Base-by-base conservation (phyloP, 768 basidiomycete species). In the Mrakia blollopis region DNA sequence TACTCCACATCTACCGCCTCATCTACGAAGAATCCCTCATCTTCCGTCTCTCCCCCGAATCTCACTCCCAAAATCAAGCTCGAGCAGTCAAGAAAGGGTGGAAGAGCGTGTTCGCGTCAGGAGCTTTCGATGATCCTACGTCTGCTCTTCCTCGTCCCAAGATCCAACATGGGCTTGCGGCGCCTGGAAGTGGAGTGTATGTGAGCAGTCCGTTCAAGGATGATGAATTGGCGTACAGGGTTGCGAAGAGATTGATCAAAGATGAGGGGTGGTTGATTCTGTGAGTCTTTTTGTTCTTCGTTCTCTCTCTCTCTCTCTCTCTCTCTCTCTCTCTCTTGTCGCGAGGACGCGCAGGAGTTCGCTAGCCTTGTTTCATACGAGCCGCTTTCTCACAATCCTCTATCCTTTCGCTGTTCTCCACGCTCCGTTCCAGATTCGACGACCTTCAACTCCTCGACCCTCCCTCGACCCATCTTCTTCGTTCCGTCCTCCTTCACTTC, bases 181-280 rank as follows among this genome's bases (percentile, higher is more conserved):
- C 35, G 10, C 23, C 25, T 21, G 47, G 47, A 18, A 21, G 47
- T 18, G 47, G 47, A 21, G 47, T 21, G 18, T 50, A 50, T 18
- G 57, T 28, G 37, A n/a, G 32, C n/a, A 35, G 37, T 68, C 65
- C 50, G 76, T 41, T 44, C 14, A 61, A 61, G 54, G 76, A 77
- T n/a, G 76, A 77, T 25, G 76, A 77, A 65, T 32, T 77, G 21
- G 60, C 65, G 32, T 77, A 73, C 63, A 47, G 62, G 54, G 76
- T 77, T 8, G 76, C 76, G 8, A 77, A 77, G 72, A 39, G 63
- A 44, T 50, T 77, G 21, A 68, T 77, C 28, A 41, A n/a, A 2
- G 63, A 73, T 5, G 76, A 77, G 28, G 76, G 76, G n/a, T 68
- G 72, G 72, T 37, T 77, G 30, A 77, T 77, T 37, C 32, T 77